Evolutionary conservation across 176 grass and related monocot genomes (phyloP).

Genomic region (Oryza australiensis): DNA sequence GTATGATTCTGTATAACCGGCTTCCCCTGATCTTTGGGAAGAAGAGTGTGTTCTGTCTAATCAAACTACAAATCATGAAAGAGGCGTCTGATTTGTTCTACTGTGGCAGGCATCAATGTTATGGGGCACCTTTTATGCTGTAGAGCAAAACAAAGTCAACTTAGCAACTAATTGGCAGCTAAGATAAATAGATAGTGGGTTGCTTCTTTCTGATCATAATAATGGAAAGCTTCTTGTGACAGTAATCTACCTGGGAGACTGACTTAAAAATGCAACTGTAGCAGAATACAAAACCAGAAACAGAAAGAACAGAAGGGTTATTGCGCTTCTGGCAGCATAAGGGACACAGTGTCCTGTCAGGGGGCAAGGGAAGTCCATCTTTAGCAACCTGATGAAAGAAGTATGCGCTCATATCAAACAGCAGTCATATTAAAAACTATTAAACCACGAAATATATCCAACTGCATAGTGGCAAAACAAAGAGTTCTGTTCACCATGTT

Average conservation of each 20-base stretch:
- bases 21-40: background rate
- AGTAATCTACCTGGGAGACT: constrained; percentile 68
- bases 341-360: constrained; percentile 65
- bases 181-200: background rate
- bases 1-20: background rate
- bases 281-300: constrained; percentile 99
- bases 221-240: constrained; percentile 3
- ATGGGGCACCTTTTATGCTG: constrained; percentile 95
- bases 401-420: constrained; percentile 5
- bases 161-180: constrained; percentile 18
- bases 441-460: background rate
- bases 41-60: background rate
- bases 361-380: constrained; percentile 78
- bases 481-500: background rate
- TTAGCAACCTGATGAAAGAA: constrained; percentile 66
- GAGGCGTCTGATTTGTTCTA: constrained; percentile 90
- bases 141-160: constrained; percentile 2
- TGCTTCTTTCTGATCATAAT: constrained; percentile 6
- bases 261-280: constrained; percentile 97
- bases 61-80: constrained; percentile 85
- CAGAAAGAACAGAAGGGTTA: constrained; percentile 86
- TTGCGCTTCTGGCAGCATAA: constrained; percentile 85
- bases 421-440: background rate
- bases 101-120: constrained; percentile 67
- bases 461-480: constrained; percentile 13